Base-by-base conservation (phyloP, 371 early-diverging fungal species). In the Caulochytrium protostelioides region DNA sequence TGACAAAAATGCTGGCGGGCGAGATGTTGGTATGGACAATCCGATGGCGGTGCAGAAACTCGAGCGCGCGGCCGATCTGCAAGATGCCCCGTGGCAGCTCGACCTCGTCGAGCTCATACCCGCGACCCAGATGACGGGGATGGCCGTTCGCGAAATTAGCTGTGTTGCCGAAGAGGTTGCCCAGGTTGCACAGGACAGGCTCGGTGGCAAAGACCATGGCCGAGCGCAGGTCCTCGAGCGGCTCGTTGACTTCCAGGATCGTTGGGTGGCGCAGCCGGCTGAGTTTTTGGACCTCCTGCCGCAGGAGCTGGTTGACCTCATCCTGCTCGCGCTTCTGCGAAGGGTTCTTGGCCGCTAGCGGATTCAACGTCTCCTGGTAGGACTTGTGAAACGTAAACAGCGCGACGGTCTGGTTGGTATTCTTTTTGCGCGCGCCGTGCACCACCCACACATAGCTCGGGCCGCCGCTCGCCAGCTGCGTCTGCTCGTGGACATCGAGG, bases 41-140 rank as follows among this genome's bases (percentile, higher is more conserved):
- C 14, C 62, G 65, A 30, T 46, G 40, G 9, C 30, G 4, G 28
- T 52, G 52, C 32, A 52, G 27, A 32, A 52, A 52, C 22, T 52
- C 42, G 21, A 52, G 41, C 6, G 36, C 44, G 38, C 3, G 17
- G 20, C 5, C 63, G 3, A 83, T 55, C 47, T 80, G 81, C n/a
- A 76, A 44, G 24, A 85, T 41, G 1, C 86, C 86, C 49, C 76
- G 79, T 52, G 79, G 83, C 22, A 82, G 70, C 62, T 79, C 77
- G 19, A 83, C 48, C 37, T 77, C 76, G 42, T 83, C 80, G 39
- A 79, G 46, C 38, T 74, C 77, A 36, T 65, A 62, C 21, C 52
- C 53, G 4, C n/a, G n/a, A n/a, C 43, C 49, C 19, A 32, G 13
- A 9, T 22, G 19, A 41, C 44, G 53, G 19, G 32, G 52, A 19